Conservation (phyloP, 2,329 filamentous ascomycete species). For the Trichoderma breve region DNA sequence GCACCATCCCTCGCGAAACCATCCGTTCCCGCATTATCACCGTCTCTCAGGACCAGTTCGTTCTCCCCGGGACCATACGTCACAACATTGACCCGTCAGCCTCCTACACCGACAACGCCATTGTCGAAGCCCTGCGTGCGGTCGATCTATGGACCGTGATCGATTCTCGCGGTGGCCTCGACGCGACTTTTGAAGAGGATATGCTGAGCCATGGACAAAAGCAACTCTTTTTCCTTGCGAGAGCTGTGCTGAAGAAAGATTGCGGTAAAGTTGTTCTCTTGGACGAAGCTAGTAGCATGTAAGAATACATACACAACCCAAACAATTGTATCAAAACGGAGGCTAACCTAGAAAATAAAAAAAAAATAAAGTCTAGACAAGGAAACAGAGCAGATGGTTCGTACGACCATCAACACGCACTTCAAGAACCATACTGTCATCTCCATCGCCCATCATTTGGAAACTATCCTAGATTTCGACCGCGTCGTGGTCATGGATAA, state of each 20-base stretch:
- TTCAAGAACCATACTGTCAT: conserved; percentile 51
- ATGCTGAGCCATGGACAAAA: conserved; percentile 46
- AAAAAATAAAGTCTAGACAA: conserved; percentile 31
- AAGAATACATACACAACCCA: not conserved
- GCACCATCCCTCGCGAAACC: conserved; percentile 40
- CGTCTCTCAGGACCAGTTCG: conserved; percentile 50
- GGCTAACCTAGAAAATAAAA: conserved; percentile 2
- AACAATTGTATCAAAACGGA: not conserved
- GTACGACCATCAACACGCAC: conserved; percentile 32
- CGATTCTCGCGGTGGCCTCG: conserved; percentile 38
- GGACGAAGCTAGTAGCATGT: conserved; percentile 42
- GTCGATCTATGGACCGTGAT: conserved; percentile 44
- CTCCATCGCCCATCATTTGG: conserved; percentile 40
- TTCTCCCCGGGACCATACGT: conserved; percentile 46
- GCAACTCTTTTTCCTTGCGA: conserved; percentile 51
- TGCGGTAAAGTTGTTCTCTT: conserved; percentile 42
- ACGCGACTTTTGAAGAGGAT: conserved; percentile 35
- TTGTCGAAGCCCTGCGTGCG: conserved; percentile 41
- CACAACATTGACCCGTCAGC: conserved; percentile 46
- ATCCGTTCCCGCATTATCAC: conserved; percentile 45
- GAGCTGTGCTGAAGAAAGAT: conserved; percentile 43
- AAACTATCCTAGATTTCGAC: conserved; percentile 42
- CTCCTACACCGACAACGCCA: conserved; percentile 33
- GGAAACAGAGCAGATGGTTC: conserved; percentile 35
- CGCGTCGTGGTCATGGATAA: conserved; percentile 31